These are phyloP conservation scores for Durusdinium trenchii DNA, from an alignment of 73 alveolate species.

Conservation along the genomic window DNA sequence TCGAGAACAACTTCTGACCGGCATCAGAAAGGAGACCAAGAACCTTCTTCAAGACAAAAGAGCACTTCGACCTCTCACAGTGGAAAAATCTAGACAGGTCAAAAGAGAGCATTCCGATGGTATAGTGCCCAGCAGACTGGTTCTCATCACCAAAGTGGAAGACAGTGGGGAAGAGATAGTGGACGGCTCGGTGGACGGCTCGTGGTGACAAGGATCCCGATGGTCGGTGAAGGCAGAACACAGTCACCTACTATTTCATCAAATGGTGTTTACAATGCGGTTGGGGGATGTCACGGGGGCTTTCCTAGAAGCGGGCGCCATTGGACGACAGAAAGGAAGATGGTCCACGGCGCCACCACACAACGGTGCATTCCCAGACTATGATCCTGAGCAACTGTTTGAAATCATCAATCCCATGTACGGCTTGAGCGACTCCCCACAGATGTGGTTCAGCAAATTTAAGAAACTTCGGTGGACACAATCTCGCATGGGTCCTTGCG, in stretches of 20 bases:
- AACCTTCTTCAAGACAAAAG: neutral
- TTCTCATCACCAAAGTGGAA: neutral
- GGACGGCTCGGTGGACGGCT: neutral
- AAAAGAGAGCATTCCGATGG: neutral
- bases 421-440: neutral
- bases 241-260: neutral
- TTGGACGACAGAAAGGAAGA: neutral
- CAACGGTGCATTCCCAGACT: neutral
- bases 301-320: neutral
- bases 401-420: neutral
- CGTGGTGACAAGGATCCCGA: neutral
- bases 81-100: neutral
- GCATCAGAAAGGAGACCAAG: neutral
- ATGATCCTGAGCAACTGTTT: neutral
- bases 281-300: neutral
- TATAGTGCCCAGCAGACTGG: neutral
- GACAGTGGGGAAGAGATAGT: neutral
- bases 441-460: neutral
- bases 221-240: neutral
- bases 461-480: neutral
- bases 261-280: neutral
- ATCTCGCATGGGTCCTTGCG: neutral
- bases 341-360: neutral
- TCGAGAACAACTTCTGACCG: neutral
- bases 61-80: neutral